phyloP scores from a whole-genome alignment of 2,329 filamentous ascomycete genomes.

The Diaporthe velutina region DNA sequence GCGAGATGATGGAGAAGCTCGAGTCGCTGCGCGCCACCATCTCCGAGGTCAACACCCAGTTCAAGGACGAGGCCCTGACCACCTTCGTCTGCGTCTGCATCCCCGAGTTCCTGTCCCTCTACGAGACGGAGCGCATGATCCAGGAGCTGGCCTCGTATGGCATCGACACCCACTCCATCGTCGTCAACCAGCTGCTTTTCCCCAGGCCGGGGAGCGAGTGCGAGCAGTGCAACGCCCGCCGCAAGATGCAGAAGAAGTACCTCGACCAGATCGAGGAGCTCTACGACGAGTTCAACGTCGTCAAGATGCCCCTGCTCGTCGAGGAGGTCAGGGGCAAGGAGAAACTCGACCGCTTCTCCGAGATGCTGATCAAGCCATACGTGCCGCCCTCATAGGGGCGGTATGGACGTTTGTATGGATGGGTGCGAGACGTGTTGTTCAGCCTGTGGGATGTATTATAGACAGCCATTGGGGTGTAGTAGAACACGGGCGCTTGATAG shows the following conservation, averaged over 20 bases:
- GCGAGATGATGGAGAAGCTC: conserved; percentile 94
- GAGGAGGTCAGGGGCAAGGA: conserved; percentile 98
- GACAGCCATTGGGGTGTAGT: neutral
- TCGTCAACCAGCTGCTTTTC: conserved; percentile 97
- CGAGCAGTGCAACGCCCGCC: conserved; percentile 93
- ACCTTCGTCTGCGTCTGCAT: conserved; percentile 99
- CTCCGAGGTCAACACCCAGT: conserved; percentile 94
- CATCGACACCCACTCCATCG: conserved; percentile 97
- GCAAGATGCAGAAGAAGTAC: conserved; percentile 99
- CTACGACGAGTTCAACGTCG: conserved; percentile 99
- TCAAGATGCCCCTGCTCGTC: conserved; percentile 95
- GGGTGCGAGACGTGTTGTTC: neutral
- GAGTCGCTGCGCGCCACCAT: conserved; percentile 94
- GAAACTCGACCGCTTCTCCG: conserved; percentile 89
- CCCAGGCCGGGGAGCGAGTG: conserved; percentile 87
- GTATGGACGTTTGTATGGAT: neutral
- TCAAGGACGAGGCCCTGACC: conserved; percentile 95
- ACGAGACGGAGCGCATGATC: conserved; percentile 99
- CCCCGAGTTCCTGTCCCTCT: conserved; percentile 94
- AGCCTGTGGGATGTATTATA: conserved; percentile 3
- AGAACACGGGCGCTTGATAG: neutral
- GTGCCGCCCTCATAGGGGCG: conserved; percentile 67
- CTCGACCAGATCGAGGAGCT: conserved; percentile 98
- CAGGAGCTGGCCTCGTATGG: conserved; percentile 93
- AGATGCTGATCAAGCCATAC: conserved; percentile 84